Percentiles rank a stretch among this genome's conserved stretches.
These are phyloP conservation scores for Podila verticillata DNA, from an alignment of 192 early-diverging fungal genomes.

Conservation along the genomic window DNA sequence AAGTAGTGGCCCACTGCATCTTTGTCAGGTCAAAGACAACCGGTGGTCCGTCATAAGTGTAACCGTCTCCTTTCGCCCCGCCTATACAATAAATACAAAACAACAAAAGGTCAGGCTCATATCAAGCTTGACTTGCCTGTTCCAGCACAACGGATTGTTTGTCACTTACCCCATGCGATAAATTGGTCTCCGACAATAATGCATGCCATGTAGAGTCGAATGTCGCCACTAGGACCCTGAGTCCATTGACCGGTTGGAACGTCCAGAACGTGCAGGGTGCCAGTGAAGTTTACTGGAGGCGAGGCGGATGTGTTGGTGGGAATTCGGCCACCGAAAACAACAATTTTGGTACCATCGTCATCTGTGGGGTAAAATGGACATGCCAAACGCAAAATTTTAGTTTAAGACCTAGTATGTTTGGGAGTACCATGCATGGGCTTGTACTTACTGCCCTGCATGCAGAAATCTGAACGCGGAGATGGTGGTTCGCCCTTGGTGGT, in stretches of 20 bases:
- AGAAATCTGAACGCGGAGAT: conserved; percentile 22
- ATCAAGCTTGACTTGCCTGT: too few species aligned
- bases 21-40: conserved; percentile 20
- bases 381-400: background rate
- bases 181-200: conserved; percentile 30
- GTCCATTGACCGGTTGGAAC: conserved; percentile 5
- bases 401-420: too few species aligned
- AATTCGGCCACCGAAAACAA: conserved; percentile 27
- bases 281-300: conserved; percentile 1
- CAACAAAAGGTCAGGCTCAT: too few species aligned
- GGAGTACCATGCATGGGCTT: background rate
- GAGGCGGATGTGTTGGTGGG: background rate
- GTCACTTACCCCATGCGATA: conserved; percentile 13
- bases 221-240: background rate
- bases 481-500: conserved; percentile 5
- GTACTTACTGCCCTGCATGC: conserved; percentile 29
- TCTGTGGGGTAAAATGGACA: background rate
- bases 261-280: conserved; percentile 23
- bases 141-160: too few species aligned
- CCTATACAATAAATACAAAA: too few species aligned
- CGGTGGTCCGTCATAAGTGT: conserved; percentile 11
- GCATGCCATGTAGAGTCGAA: conserved; percentile 26
- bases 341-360: conserved; percentile 23
- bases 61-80: conserved; percentile 12
- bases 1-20: conserved; percentile 8